Conservation (phyloP, 306 rosid genomes). For the Prunus mume region DNA sequence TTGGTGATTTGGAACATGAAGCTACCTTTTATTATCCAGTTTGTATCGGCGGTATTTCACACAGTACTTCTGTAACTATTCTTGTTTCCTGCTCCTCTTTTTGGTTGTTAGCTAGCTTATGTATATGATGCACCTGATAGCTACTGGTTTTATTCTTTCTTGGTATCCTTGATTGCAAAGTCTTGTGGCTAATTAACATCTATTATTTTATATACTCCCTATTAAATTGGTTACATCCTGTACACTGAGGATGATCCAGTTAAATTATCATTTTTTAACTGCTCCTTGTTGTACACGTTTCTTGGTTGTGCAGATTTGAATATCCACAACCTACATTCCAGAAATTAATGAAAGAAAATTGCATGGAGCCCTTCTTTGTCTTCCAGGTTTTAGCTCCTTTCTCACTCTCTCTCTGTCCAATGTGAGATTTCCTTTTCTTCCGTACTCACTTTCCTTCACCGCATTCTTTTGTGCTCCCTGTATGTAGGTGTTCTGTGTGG, state of each 20-base stretch:
- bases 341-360: slow-evolving; percentile 92
- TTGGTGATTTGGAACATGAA: too few relatives aligned
- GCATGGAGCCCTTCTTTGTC: slow-evolving; percentile 97
- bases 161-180: neutral
- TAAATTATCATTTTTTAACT: neutral
- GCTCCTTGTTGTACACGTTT: slow-evolving; percentile 13
- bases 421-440: neutral
- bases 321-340: slow-evolving; percentile 98
- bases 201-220: neutral
- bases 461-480: slow-evolving; percentile 9
- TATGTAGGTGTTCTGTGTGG: slow-evolving; percentile 92
- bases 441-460: slow-evolving; percentile 14
- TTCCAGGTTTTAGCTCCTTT: slow-evolving; percentile 68
- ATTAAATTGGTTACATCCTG: neutral
- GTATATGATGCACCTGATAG: neutral
- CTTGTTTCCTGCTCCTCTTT: too few relatives aligned
- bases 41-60: neutral
- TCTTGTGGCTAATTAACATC: neutral
- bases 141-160: neutral
- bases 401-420: neutral
- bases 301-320: slow-evolving; percentile 72
- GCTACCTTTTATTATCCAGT: too few relatives aligned
- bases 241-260: neutral
- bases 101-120: too few relatives aligned
- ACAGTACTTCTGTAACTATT: too few relatives aligned